phyloP scores from a whole-genome alignment of 306 rosid species.

The Elaeagnus macrophylla region DNA sequence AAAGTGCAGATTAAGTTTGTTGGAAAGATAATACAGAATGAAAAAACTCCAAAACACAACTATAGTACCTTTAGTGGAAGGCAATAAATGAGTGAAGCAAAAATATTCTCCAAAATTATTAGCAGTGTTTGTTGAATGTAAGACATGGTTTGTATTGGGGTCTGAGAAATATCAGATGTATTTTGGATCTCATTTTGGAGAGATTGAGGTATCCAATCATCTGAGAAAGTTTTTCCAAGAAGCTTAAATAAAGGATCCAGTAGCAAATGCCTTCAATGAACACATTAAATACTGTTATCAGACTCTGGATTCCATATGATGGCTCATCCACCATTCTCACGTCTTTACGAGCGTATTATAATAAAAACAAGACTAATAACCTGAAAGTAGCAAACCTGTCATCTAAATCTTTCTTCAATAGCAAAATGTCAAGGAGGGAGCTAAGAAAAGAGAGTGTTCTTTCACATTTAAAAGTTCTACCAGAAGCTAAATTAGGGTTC shows the following conservation, averaged over 20 bases:
- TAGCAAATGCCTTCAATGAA: conserved; percentile 55
- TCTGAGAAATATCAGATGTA: conserved; percentile 26
- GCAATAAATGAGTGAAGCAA: conserved; percentile 33
- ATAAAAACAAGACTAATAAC: neutral
- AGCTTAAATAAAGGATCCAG: conserved; percentile 58
- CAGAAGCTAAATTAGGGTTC: conserved; percentile 24
- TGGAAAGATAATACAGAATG: conserved; percentile 2
- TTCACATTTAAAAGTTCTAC: conserved; percentile 33
- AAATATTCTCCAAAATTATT: conserved; percentile 66
- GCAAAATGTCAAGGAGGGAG: conserved; percentile 73
- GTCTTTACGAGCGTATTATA: neutral
- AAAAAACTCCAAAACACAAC: conserved; percentile 7
- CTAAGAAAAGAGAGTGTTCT: conserved; percentile 40
- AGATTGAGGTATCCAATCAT: conserved; percentile 37
- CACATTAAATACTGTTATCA: conserved; percentile 19
- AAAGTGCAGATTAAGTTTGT: neutral
- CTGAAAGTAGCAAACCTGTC: conserved; percentile 39
- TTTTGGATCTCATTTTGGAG: conserved; percentile 24
- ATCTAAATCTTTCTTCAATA: conserved; percentile 60
- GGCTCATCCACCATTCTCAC: too few species aligned
- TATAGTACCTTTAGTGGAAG: conserved; percentile 30
- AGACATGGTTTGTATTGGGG: conserved; percentile 19
- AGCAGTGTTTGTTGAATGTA: conserved; percentile 70
- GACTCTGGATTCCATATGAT: neutral
- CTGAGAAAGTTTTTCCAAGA: conserved; percentile 41